phyloP scores from a whole-genome alignment of 805 yeast genomes.

The Ogataea polymorpha region DNA sequence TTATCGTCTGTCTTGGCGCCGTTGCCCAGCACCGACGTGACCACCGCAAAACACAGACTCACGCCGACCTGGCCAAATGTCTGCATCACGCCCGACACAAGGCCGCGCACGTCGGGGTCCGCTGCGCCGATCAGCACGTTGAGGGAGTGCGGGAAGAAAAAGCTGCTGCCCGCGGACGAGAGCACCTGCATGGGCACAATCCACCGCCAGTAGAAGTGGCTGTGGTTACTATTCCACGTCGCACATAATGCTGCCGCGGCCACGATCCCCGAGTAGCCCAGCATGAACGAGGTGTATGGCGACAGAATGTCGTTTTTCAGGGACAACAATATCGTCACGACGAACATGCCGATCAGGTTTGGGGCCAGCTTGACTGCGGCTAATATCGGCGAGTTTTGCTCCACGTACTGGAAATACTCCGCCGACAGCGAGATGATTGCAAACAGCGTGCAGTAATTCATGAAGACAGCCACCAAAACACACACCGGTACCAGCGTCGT shows the following conservation, averaged over 20 bases:
- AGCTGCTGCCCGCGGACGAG: constrained; percentile 20
- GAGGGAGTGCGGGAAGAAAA: constrained; percentile 31
- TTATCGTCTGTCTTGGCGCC: constrained; percentile 1
- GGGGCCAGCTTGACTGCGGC: constrained; percentile 38
- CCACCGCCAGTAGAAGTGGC: constrained; percentile 5
- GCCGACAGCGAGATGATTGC: constrained; percentile 9
- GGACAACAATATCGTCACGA: constrained; percentile 26
- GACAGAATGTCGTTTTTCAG: constrained; percentile 17
- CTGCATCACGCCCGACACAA: constrained; percentile 36
- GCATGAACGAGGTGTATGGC: constrained; percentile 6
- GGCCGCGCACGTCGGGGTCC: constrained; percentile 38
- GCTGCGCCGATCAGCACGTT: constrained; percentile 31
- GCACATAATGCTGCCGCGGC: constrained; percentile 8
- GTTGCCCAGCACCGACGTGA: constrained; percentile 29
- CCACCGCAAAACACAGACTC: constrained; percentile 29
- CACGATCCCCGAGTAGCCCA: constrained; percentile 2
- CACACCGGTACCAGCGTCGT: constrained; percentile 18
- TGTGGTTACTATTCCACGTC: constrained; percentile 18
- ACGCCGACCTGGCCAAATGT: constrained; percentile 36
- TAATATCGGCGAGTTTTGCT: constrained; percentile 30
- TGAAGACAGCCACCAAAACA: constrained; percentile 6
- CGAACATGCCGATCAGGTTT: constrained; percentile 29
- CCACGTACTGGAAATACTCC: constrained; percentile 29
- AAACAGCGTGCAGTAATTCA: constrained; percentile 9
- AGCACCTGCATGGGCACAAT: constrained; percentile 18